Conservation (phyloP, 305 asterid species). For the Plantago coronopus region DNA sequence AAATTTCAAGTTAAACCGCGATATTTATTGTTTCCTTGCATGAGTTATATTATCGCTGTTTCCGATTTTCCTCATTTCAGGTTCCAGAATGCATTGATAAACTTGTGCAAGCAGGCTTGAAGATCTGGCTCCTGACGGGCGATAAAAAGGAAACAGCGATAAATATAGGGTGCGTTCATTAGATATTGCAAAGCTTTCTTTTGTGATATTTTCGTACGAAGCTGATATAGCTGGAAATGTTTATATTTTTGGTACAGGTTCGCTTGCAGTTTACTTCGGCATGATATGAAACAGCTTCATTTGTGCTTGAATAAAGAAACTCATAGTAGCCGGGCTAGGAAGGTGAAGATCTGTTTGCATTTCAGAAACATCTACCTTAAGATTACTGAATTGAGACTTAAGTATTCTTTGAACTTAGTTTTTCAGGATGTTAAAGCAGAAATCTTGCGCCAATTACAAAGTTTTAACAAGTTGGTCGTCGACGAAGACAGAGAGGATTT, state of each 20-base stretch:
- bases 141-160: conserved; percentile 91
- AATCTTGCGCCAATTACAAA: conserved; percentile 50
- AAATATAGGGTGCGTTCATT: conserved; percentile 60
- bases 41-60: not conserved
- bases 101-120: conserved; percentile 79
- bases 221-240: conserved; percentile 3
- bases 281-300: conserved; percentile 72
- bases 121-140: conserved; percentile 86
- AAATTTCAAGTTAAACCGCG: not conserved
- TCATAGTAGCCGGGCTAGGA: conserved; percentile 22
- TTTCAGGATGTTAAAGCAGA: conserved; percentile 63
- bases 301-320: conserved; percentile 43
- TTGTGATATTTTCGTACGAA: not conserved
- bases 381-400: conserved; percentile 27
- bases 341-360: conserved; percentile 39
- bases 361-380: conserved; percentile 2
- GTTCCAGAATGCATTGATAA: conserved; percentile 85
- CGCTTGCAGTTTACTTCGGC: conserved; percentile 85
- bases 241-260: conserved; percentile 37
- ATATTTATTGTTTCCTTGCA: not conserved
- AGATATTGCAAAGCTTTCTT: conserved; percentile 1
- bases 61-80: conserved; percentile 28
- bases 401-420: conserved; percentile 35
- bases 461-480: conserved; percentile 37
- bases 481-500: conserved; percentile 39